Conservation (phyloP, 345 rosid species). For the Corchorus capsularis region DNA sequence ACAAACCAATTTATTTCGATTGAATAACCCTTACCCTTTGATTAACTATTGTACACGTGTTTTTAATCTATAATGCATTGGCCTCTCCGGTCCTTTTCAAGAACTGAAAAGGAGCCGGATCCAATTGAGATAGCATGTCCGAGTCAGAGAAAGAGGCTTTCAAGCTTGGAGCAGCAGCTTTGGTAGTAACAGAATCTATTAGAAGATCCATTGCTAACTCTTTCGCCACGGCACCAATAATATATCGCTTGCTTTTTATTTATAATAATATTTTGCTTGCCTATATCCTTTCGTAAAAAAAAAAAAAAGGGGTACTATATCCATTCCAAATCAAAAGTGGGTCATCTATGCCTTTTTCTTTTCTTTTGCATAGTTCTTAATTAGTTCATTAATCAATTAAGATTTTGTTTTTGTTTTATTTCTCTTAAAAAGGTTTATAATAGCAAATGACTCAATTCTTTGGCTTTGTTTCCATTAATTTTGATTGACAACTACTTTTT, state of each 20-base stretch:
- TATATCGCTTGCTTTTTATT: slow-evolving; percentile 15
- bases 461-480: slow-evolving; percentile 3
- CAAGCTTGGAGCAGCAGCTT: slow-evolving; percentile 23
- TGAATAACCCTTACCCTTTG: no score
- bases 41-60: no score
- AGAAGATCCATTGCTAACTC: slow-evolving; percentile 44
- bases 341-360: background rate
- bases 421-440: slow-evolving; percentile 16
- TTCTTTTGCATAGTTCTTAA: background rate
- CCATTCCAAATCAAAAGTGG: background rate
- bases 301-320: background rate
- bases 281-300: no score
- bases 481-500: background rate
- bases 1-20: no score
- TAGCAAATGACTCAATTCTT: background rate
- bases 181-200: slow-evolving; percentile 35
- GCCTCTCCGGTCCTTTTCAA: no score
- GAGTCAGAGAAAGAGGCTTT: slow-evolving; percentile 28
- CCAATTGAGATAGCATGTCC: slow-evolving; percentile 5
- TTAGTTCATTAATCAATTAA: background rate
- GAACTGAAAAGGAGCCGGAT: no score
- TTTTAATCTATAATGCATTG: no score
- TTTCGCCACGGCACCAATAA: slow-evolving; percentile 38
- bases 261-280: background rate
- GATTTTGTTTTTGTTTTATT: slow-evolving; percentile 17